Base-by-base conservation (phyloP, 768 basidiomycete species). In the Lactarius vividus region DNA sequence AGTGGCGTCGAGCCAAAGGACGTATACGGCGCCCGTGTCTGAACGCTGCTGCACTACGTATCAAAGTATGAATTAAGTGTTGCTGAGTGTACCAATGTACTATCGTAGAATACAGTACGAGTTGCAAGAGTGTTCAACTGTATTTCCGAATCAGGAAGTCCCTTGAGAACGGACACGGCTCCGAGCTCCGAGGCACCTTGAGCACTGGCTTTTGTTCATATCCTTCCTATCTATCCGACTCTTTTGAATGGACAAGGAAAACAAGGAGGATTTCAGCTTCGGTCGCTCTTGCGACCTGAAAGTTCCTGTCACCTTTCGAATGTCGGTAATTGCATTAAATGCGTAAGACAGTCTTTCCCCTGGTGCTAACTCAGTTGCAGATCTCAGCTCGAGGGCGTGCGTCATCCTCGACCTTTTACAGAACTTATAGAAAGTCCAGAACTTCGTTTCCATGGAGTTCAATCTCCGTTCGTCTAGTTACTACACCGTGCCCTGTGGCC, bases 241-340 rank as follows among this genome's bases (percentile, higher is more conserved):
- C 26, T 44, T 54, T 26, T 44, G 20, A 53, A 85, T 84, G 84
- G 83, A 84, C 75, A 84, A 84, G 69, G 84, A 84, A 69, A 84
- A 86, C 72, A 82, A 89, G 40, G 91, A 94, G 71, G 94, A 97
- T 75, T 93, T 95, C 72, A 94, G 93, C 2, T 97, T 96, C 74
- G 95, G 94, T 7, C 89, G 89, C 74, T 85, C 95, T 23, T 91
- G 91, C 61, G 92, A 96, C 75, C 83, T 97, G 66, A 95, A 92
- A 74, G 76, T 92, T 9, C 92, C 91, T 2, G 85, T 96, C 11
- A 94, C 94, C 11, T 87, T 94, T 73, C 85, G 92, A 73, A 91
- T 94, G 92, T 91, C 65, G 52, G 70, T 67, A 40, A 3, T 49
- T 3, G 13, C 37, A 5, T 56, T n/a, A n/a, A n/a, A n/a, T n/a